Evolutionary conservation across 2,329 filamentous ascomycete species (phyloP), one percentile per base, ranked within the genome.

Genomic region (Colletotrichum sp.): DNA sequence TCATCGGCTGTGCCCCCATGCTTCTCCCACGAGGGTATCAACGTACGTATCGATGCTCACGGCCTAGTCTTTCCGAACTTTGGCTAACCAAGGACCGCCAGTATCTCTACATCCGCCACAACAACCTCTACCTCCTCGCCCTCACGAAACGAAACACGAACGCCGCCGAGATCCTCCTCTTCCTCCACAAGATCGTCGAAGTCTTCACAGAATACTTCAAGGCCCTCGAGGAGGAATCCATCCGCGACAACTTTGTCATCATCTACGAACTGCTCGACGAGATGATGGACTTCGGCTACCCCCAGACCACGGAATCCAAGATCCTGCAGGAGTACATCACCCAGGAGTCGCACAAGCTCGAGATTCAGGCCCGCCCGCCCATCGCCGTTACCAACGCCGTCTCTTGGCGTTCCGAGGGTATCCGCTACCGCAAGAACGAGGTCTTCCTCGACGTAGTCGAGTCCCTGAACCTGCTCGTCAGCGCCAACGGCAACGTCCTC

Each of bases 211-310:
- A 99, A 86, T 99, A 99, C 88, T 99, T 99, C 90, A 99, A 99
- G 85, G 96, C 97, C 76, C 90, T 99, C 74, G 97, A 99, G 85
- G 97, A 99, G 84, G 97, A 99, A 86, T 98, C 95, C 79, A 99
- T 99, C 83, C 92, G 97, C 79, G 97, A 99, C 88, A 99, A 99
- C 87, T 99, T 99, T 82, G 97, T 99, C 84, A 93, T 99, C 82
- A 99, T 99, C 81, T 99, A 99, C 88, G 97, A 99, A 86, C 87
- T 99, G 75, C 91, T 99, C 76, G 97, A 99, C 82, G 97, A 99
- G 88, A 99, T 99, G 97, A 99, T 99, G 97, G 97, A 99, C 86
- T 99, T 99, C 88, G 97, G 97, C 76, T 98, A 99, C 84, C 97
- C 97, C 8, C 97, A 99, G 84, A 99, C 97, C 12, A 99, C 97